A percentile compares a stretch with the other conserved stretches of the same genome.
These are phyloP conservation scores for Cicer bijugum DNA, from an alignment of 306 rosid species.

Conservation along the genomic window DNA sequence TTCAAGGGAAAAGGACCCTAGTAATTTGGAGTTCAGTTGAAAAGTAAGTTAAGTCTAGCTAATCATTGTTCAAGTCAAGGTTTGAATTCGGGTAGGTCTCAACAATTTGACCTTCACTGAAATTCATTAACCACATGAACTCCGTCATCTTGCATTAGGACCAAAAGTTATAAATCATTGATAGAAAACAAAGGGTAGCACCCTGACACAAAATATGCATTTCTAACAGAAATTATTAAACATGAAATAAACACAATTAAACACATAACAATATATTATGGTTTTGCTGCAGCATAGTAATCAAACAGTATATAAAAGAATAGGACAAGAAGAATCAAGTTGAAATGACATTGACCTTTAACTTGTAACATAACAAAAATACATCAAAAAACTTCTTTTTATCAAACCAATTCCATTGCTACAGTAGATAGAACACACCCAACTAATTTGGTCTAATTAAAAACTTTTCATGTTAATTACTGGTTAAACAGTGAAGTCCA, in stretches of 20 bases:
- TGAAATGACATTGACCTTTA: slow-evolving; percentile 18
- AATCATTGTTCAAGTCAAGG: too few relatives aligned
- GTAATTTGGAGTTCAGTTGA: too few relatives aligned
- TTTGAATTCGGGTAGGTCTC: too few relatives aligned
- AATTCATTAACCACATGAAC: too few relatives aligned
- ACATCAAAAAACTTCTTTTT: slow-evolving; percentile 22
- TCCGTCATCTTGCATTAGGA: background rate
- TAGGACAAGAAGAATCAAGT: slow-evolving; percentile 32
- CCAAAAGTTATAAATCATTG: slow-evolving; percentile 12
- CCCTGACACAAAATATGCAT: background rate
- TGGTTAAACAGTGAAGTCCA: slow-evolving; percentile 4
- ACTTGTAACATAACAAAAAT: slow-evolving; percentile 16
- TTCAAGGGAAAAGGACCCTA: too few relatives aligned
- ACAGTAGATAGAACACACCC: slow-evolving; percentile 30
- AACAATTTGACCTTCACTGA: too few relatives aligned
- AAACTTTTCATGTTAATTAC: background rate
- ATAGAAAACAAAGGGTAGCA: slow-evolving; percentile 13
- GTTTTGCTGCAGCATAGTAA: slow-evolving; percentile 13
- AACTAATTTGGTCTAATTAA: slow-evolving; percentile 13
- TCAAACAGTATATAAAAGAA: slow-evolving; percentile 9
- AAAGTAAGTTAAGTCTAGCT: too few relatives aligned
- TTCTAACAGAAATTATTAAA: background rate
- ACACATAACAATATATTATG: slow-evolving; percentile 6
- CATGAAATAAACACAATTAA: slow-evolving; percentile 31
- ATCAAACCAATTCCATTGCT: slow-evolving; percentile 16